A percentile compares a stretch with the other conserved stretches of the same genome.
Evolutionary conservation across 805 yeast genomes (phyloP).

Genomic region (Wickerhamomyces silvicola): DNA sequence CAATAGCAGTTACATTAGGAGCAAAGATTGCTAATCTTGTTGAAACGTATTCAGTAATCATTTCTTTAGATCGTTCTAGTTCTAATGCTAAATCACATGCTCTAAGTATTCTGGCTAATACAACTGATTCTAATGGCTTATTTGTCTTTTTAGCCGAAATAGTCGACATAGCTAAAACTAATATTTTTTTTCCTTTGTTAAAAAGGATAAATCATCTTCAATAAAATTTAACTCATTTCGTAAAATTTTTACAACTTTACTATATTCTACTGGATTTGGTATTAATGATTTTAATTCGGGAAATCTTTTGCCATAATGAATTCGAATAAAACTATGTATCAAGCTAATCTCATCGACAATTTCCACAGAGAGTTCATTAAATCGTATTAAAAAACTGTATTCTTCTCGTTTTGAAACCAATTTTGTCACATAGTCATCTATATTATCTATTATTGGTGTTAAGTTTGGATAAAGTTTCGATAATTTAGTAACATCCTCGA

Average conservation of each 20-base stretch:
- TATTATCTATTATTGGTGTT: constrained; percentile 10
- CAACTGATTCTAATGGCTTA: constrained; percentile 23
- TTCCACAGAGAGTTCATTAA: constrained; percentile 49
- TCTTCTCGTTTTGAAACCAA: constrained; percentile 27
- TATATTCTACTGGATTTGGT: constrained; percentile 55
- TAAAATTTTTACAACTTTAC: constrained; percentile 42
- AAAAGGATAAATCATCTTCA: constrained; percentile 23
- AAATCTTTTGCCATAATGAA: constrained; percentile 54
- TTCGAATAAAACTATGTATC: constrained; percentile 42
- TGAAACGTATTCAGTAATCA: constrained; percentile 50
- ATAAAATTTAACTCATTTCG: constrained; percentile 38
- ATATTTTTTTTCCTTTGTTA: constrained; percentile 59
- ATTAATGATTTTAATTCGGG: constrained; percentile 65
- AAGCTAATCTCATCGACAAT: constrained; percentile 47
- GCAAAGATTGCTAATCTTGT: constrained; percentile 53
- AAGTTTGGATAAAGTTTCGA: constrained; percentile 11
- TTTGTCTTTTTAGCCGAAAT: constrained; percentile 36
- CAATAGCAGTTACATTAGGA: constrained; percentile 70
- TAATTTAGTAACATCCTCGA: constrained; percentile 10
- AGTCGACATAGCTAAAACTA: constrained; percentile 72
- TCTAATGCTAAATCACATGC: constrained; percentile 43
- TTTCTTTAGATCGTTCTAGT: constrained; percentile 35
- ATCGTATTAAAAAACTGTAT: constrained; percentile 42
- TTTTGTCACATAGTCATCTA: constrained; percentile 12
- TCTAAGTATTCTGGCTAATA: constrained; percentile 31